Conservation (phyloP, 169 alveolate genomes). For the Babesia bovis region DNA sequence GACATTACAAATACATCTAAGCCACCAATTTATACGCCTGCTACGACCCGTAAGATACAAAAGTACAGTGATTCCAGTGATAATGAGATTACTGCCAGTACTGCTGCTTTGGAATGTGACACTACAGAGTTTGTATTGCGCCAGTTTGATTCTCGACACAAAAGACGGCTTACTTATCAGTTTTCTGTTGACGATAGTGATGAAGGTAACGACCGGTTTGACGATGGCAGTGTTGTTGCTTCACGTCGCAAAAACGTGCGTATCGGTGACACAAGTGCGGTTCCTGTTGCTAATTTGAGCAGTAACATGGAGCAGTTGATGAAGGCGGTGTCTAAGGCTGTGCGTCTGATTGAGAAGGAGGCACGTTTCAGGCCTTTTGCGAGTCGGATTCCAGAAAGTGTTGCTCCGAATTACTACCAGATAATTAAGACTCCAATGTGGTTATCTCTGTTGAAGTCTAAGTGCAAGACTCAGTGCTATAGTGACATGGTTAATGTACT, state of each 20-base stretch:
- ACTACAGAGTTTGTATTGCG: conserved; percentile 43
- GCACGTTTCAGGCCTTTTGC: conserved; percentile 72
- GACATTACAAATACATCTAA: conserved; percentile 10
- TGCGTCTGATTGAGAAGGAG: conserved; percentile 62
- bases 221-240: conserved; percentile 19
- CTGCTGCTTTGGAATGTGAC: conserved; percentile 36
- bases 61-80: conserved; percentile 52
- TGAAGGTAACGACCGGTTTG: conserved; percentile 29
- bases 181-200: conserved; percentile 28
- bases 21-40: too few species aligned
- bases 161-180: conserved; percentile 21
- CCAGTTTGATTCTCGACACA: conserved; percentile 36
- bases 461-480: conserved; percentile 78
- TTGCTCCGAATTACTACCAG: conserved; percentile 82
- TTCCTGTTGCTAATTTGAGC: conserved; percentile 2
- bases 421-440: conserved; percentile 83
- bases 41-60: neutral
- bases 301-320: conserved; percentile 33
- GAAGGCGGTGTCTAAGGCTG: conserved; percentile 47
- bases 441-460: conserved; percentile 71
- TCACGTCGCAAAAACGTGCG: conserved; percentile 19
- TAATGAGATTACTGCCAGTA: conserved; percentile 47
- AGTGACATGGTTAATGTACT: conserved; percentile 66
- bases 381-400: conserved; percentile 77
- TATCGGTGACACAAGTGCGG: neutral